Conservation (phyloP, 2,329 filamentous ascomycete species). For the Aspergillus thermomutatus region DNA sequence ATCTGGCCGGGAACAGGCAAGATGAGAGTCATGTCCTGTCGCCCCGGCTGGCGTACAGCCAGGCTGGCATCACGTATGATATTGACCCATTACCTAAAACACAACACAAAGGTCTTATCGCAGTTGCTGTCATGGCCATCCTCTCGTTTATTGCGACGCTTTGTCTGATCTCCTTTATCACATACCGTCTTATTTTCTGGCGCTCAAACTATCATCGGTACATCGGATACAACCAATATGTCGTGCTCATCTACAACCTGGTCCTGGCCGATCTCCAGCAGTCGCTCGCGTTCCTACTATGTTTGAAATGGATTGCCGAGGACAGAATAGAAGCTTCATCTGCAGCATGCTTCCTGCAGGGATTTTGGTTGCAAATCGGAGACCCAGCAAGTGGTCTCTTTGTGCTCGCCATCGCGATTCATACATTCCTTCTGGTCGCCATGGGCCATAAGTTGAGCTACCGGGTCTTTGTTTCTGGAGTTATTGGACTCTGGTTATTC, state of each 20-base stretch:
- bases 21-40: constrained; percentile 15
- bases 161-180: constrained; percentile 46
- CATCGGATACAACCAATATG: constrained; percentile 54
- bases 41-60: constrained; percentile 19
- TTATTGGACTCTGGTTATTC: constrained; percentile 46
- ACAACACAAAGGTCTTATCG: constrained; percentile 44
- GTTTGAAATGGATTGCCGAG: constrained; percentile 45
- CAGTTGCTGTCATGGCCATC: constrained; percentile 45
- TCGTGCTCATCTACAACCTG: constrained; percentile 54
- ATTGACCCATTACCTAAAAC: constrained; percentile 34
- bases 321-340: constrained; percentile 45
- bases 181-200: constrained; percentile 52
- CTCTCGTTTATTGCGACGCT: constrained; percentile 47
- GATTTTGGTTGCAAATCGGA: constrained; percentile 51
- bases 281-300: constrained; percentile 49
- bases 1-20: constrained; percentile 13
- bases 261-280: constrained; percentile 53
- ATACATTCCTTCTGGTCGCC: constrained; percentile 51
- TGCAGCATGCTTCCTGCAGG: constrained; percentile 49
- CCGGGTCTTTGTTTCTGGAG: constrained; percentile 41
- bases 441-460: constrained; percentile 47
- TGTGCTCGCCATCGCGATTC: constrained; percentile 53
- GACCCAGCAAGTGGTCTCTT: constrained; percentile 53
- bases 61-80: constrained; percentile 11
- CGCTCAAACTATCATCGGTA: constrained; percentile 46